Base-by-base conservation (phyloP, 2,329 filamentous ascomycete genomes). In the Corinectria fuckeliana region DNA sequence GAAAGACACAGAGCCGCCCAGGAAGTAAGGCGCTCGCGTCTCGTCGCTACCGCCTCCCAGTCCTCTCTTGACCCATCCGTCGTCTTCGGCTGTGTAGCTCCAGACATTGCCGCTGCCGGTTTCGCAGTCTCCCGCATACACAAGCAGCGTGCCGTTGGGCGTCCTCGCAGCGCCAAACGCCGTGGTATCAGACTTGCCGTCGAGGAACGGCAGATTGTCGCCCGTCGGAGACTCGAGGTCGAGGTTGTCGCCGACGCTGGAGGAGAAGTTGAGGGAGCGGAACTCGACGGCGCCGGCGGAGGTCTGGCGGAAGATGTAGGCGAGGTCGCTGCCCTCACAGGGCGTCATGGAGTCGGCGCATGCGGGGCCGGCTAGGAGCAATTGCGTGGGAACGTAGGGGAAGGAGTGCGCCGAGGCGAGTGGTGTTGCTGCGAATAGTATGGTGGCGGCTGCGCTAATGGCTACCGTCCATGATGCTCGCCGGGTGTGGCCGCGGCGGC, bases 331-430 rank as follows among this genome's bases (percentile, higher is more conserved):
- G 54, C 65, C 74, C 63, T 67, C 70, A 69, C 71, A 74, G 26
- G 66, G 56, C 30, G 68, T 58, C 10, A 78, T 77, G 20, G 78
- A 74, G 61, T 83, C 80, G 52, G 80, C 74, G 58, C 75, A 76
- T n/a, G 66, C 55, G 6, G 57, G 58, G 57, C 76, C 71, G 6
- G 83, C 80, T 44, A 87, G 81, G 58, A 94, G 83, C 51, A 96
- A 83, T 26, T 85, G 87, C 0, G 92, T 92, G 3, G 92, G 90
- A 55, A 88, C 88, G 78, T 96, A 96, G 23, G 92, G 92, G 51
- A 92, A 82, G 48, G 74, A 74, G 68, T 81, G 78, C 50, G 81
- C 79, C 6, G 75, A 69, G 34, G 71, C 64, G 8, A 62, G 51
- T 4, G 65, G 41, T 34, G 48, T 47, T 7, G 50, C 48, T 25